Evolutionary conservation across 1,139 yeast genomes (phyloP).

Genomic region (Kurtzmaniella quercitrusa): DNA sequence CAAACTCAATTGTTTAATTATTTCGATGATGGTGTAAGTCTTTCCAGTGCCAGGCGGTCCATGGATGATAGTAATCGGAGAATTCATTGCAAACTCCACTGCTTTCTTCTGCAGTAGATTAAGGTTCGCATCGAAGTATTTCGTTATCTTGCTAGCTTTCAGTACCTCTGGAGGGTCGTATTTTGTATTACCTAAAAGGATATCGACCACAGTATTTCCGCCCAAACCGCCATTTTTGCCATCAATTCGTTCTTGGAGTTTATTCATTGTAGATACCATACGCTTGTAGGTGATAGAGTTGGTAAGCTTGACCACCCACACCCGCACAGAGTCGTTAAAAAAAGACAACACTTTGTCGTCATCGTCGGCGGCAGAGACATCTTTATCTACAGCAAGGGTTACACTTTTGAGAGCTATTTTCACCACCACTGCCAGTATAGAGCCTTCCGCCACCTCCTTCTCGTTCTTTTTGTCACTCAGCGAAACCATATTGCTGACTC

Average conservation of each 20-base stretch:
- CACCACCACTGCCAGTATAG: conserved; percentile 59
- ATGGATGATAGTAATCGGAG: conserved; percentile 42
- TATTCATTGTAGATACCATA: conserved; percentile 76
- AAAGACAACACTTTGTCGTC: conserved; percentile 44
- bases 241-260: conserved; percentile 47
- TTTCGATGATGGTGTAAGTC: conserved; percentile 83
- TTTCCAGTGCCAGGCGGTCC: conserved; percentile 55
- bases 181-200: conserved; percentile 41
- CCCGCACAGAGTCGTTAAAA: conserved; percentile 34
- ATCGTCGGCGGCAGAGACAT: conserved; percentile 18
- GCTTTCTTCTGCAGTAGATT: conserved; percentile 64
- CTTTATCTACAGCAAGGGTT: conserved; percentile 58
- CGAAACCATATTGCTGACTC: conserved; percentile 38
- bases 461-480: conserved; percentile 17
- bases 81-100: conserved; percentile 35
- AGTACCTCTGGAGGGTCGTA: conserved; percentile 15
- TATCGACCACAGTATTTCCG: conserved; percentile 28
- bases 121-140: conserved; percentile 47
- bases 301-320: conserved; percentile 65
- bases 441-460: conserved; percentile 18
- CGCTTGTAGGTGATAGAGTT: conserved; percentile 70
- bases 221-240: conserved; percentile 14
- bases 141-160: conserved; percentile 6
- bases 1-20: conserved; percentile 67
- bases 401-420: conserved; percentile 44